phyloP scores from a whole-genome alignment of 164 flowering plant species.

The Stephania yunnanensis region DNA sequence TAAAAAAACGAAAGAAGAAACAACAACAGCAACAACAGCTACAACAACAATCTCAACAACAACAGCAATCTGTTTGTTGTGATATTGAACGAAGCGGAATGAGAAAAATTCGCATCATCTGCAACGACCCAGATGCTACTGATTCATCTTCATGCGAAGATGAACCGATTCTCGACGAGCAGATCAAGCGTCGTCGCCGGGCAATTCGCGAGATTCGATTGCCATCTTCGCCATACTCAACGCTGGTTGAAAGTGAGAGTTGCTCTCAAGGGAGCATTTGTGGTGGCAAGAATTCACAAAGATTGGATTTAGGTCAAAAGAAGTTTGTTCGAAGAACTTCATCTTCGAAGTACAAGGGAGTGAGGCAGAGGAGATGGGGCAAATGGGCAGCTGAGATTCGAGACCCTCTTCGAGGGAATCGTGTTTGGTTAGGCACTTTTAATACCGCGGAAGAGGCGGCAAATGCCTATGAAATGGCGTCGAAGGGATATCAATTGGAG shows the following conservation, averaged over 20 bases:
- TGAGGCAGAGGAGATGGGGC: constrained; percentile 84
- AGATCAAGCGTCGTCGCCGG: constrained; percentile 20
- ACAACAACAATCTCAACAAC: neutral
- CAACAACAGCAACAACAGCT: neutral
- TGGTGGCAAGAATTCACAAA: constrained; percentile 15
- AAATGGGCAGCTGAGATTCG: constrained; percentile 98
- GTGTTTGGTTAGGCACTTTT: constrained; percentile 87
- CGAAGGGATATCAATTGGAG: constrained; percentile 27
- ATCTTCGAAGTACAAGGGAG: constrained; percentile 48
- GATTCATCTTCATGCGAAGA: constrained; percentile 71
- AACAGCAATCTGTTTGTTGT: neutral
- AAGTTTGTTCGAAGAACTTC: constrained; percentile 19
- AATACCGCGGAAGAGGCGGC: constrained; percentile 73
- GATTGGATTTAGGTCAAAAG: neutral
- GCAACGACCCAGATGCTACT: constrained; percentile 70
- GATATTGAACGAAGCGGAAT: constrained; percentile 14
- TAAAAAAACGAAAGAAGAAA: constrained; percentile 21
- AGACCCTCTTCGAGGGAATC: constrained; percentile 50
- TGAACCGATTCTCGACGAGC: constrained; percentile 19
- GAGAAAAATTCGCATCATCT: constrained; percentile 58
- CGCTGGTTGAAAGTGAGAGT: constrained; percentile 30
- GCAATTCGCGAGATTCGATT: constrained; percentile 43
- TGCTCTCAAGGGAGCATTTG: constrained; percentile 45
- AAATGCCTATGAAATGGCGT: constrained; percentile 45
- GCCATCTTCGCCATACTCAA: constrained; percentile 16